phyloP scores from a whole-genome alignment of 1,139 yeast species.

The Kodamaea derodonti region DNA sequence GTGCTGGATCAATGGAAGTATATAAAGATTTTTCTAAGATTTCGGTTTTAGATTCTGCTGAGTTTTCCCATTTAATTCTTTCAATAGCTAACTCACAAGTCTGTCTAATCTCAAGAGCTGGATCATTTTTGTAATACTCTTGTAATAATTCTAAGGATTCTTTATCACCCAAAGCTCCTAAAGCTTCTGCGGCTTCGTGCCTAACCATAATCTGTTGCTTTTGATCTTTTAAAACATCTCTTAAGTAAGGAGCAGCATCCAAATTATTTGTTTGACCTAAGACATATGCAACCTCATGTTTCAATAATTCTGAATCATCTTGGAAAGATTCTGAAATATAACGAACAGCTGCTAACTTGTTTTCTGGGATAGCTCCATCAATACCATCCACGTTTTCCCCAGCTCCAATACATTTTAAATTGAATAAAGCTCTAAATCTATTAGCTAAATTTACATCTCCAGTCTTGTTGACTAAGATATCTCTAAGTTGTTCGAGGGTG shows the following conservation, averaged over 20 bases:
- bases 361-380: constrained; percentile 23
- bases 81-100: constrained; percentile 97
- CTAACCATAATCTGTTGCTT: constrained; percentile 92
- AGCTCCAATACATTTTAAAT: constrained; percentile 78
- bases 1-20: constrained; percentile 95
- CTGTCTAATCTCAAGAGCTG: constrained; percentile 84
- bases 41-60: constrained; percentile 62
- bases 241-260: constrained; percentile 69
- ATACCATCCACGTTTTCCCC: constrained; percentile 27
- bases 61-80: constrained; percentile 88
- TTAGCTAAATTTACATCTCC: constrained; percentile 75
- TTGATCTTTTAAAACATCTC: constrained; percentile 62
- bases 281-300: constrained; percentile 98
- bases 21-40: constrained; percentile 71
- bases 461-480: constrained; percentile 55
- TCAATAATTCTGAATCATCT: constrained; percentile 86
- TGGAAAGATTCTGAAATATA: constrained; percentile 79
- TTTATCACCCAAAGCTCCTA: constrained; percentile 89
- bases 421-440: constrained; percentile 91
- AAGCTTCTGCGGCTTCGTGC: constrained; percentile 98
- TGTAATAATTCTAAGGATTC: constrained; percentile 68
- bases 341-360: constrained; percentile 64
- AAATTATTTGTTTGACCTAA: constrained; percentile 90
- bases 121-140: constrained; percentile 66
- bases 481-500: constrained; percentile 65